Conservation (phyloP, 192 early-diverging fungal species). For the Podila epigama region DNA sequence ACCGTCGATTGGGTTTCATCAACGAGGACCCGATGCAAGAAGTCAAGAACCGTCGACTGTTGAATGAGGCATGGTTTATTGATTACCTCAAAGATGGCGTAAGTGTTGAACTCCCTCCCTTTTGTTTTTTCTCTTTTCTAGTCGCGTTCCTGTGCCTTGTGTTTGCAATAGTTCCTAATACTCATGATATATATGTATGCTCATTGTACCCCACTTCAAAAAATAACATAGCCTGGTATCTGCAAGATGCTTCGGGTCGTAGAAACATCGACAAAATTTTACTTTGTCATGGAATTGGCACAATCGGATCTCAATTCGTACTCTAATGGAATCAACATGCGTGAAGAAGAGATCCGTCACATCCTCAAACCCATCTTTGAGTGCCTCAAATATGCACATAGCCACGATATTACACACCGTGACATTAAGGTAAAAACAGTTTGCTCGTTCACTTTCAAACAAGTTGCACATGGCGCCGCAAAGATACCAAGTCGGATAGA, state of each 20-base stretch:
- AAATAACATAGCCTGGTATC: conserved; percentile 43
- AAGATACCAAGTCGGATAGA: neutral
- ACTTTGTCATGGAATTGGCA: conserved; percentile 48
- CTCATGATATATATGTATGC: too few relatives aligned
- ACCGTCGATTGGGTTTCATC: conserved; percentile 28
- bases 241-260: conserved; percentile 42
- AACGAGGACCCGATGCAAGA: conserved; percentile 43
- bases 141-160: too few relatives aligned
- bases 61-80: conserved; percentile 48
- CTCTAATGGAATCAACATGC: conserved; percentile 47
- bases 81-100: conserved; percentile 45
- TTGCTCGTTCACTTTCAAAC: too few relatives aligned
- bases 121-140: neutral
- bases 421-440: conserved; percentile 39
- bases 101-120: neutral
- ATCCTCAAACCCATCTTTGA: conserved; percentile 46
- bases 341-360: conserved; percentile 47
- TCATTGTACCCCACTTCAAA: too few relatives aligned
- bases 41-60: conserved; percentile 36
- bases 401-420: conserved; percentile 37
- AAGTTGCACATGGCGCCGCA: too few relatives aligned
- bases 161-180: too few relatives aligned
- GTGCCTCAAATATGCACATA: conserved; percentile 46
- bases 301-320: conserved; percentile 48
- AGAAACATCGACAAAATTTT: conserved; percentile 43